phyloP scores from a whole-genome alignment of 352 stramenopile genomes.

The Globisporangium canariense region DNA sequence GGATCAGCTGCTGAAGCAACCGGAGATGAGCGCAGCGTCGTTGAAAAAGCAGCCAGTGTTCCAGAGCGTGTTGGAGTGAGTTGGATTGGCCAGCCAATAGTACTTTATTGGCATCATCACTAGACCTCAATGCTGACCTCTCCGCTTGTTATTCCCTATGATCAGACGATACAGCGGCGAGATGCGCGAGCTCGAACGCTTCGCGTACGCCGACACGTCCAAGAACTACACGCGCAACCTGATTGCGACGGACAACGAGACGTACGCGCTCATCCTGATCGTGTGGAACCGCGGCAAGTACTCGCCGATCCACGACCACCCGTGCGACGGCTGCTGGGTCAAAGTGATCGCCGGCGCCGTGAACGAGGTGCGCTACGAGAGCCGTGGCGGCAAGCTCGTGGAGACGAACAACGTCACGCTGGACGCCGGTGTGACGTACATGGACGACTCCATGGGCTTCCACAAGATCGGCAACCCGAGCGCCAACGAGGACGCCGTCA shows the following conservation, averaged over 20 bases:
- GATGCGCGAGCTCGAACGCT: constrained; percentile 54
- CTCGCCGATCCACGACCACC: constrained; percentile 87
- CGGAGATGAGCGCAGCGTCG: constrained; percentile 23
- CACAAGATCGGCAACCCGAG: constrained; percentile 81
- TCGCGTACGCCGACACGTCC: constrained; percentile 60
- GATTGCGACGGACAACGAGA: constrained; percentile 85
- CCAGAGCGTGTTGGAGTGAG: constrained; percentile 40
- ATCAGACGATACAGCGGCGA: constrained; percentile 35
- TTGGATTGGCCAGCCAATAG: neutral
- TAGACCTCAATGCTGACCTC: neutral
- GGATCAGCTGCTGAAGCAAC: constrained; percentile 34
- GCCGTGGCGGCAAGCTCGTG: constrained; percentile 20
- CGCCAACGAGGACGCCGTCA: constrained; percentile 44
- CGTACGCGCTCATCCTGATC: constrained; percentile 91
- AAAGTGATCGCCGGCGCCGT: constrained; percentile 64
- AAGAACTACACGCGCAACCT: constrained; percentile 91
- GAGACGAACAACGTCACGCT: constrained; percentile 32
- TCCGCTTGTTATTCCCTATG: neutral
- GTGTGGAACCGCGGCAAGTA: constrained; percentile 88
- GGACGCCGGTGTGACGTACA: constrained; percentile 40
- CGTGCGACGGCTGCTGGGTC: constrained; percentile 84
- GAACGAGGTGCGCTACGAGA: constrained; percentile 67
- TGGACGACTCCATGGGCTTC: constrained; percentile 71
- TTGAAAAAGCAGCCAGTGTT: constrained; percentile 39
- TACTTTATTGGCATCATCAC: neutral